Conservation (phyloP, 2,329 filamentous ascomycete species). For the Coniella vitis region DNA sequence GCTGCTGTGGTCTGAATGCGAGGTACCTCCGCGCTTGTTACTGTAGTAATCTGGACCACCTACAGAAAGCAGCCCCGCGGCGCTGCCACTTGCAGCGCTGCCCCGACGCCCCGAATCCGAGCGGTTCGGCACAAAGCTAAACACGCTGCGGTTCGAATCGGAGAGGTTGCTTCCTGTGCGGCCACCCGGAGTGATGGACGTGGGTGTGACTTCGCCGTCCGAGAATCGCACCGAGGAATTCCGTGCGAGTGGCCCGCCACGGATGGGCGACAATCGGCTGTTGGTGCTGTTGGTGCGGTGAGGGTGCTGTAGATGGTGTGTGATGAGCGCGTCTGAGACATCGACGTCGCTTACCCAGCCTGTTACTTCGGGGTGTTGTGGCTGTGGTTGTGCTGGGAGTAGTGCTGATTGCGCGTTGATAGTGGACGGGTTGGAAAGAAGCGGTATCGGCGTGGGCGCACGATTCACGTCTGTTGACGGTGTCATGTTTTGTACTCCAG, state of each 20-base stretch:
- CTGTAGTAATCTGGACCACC: background rate
- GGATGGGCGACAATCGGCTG: conserved; percentile 28
- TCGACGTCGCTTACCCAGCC: conserved; percentile 53
- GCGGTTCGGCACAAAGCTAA: conserved; percentile 29
- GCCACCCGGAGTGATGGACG: background rate
- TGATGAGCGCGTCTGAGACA: conserved; percentile 45
- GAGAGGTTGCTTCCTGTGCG: conserved; percentile 52
- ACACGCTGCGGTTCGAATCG: conserved; percentile 42
- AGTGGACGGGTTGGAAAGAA: background rate
- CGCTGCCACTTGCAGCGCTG: conserved; percentile 24
- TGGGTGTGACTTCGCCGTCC: conserved; percentile 7
- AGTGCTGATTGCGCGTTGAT: too few relatives aligned
- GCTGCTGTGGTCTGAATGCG: conserved; percentile 28
- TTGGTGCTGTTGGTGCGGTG: conserved; percentile 21
- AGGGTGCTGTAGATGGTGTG: conserved; percentile 34
- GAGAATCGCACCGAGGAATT: conserved; percentile 23
- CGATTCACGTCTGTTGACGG: background rate
- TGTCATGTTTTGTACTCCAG: background rate
- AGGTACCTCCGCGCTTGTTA: conserved; percentile 12
- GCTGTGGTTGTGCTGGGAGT: conserved; percentile 19
- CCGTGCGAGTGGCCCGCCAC: conserved; percentile 17
- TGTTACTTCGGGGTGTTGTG: conserved; percentile 46
- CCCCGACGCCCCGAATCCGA: conserved; percentile 30
- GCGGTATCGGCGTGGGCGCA: conserved; percentile 6
- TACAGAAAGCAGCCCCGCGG: conserved; percentile 7